Base-by-base conservation (phyloP, 148 eudicot species). In the Cornus kousa region DNA sequence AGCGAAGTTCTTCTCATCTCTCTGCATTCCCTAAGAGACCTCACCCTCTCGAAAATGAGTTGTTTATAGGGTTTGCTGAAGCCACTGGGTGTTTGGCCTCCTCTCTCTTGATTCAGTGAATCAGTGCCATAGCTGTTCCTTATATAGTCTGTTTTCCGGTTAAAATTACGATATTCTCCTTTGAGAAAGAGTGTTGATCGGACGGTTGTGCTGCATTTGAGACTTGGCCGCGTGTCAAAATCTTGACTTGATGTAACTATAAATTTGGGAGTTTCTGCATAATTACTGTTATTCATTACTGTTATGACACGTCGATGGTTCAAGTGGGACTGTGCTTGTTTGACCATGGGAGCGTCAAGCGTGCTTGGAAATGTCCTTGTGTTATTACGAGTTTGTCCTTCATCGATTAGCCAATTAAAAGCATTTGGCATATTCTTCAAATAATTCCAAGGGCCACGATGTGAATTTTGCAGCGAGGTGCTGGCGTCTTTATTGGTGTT, bases 21-120 rank as follows among this genome's bases (percentile, higher is more conserved):
- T 89, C 78, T 86, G 97, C 97, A 92, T 92, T 86, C 91, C 89
- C 87, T 60, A 57, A 67, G 23, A 4, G 68, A 20, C 66, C 57
- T 50, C 19, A 16, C 17, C 2, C 17, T 11, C 17, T 11, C 28
- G 23, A 17, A n/a, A 62, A 62, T 0, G 11, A 17, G 8, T 3
- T 16, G 5, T 60, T 60, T 60, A 4, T 19, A 60, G 66, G 22
- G 24, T 62, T 62, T 62, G 5, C n/a, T 5, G 6, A 0, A 3
- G 19, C 23, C 66, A n/a, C 22, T 17, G 7, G 3, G 19, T 16
- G 5, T 3, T 40, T 39, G 70, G 72, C 7, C 31, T 68, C 35
- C 16, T 13, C 39, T 9, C 12, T 22, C 31, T 66, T 40, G 78
- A 31, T 39, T 20, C 3, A 48, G 0, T 40, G 78, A 31, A 22